Base-by-base conservation (phyloP, 2,329 filamentous ascomycete species). In the Exophiala aquamarina region DNA sequence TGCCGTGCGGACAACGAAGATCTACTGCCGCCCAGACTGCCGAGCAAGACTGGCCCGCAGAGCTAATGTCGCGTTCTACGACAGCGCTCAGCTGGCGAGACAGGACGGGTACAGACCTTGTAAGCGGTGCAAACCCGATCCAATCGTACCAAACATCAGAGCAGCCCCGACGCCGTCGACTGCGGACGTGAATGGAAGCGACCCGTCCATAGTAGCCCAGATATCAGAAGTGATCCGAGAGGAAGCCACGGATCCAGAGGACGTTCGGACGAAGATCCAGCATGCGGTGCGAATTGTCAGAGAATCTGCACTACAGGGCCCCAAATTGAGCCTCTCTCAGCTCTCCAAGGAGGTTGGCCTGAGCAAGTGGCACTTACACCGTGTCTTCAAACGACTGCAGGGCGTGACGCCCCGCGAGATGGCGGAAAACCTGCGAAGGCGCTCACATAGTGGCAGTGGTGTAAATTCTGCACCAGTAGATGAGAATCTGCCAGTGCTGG, bases 11-110 rank as follows among this genome's bases (percentile, higher is more conserved):
- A 76, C 76, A 1, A 82, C 78, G 3, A 70, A 67, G 35, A 78
- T 80, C 41, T 81, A 77, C 61, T 82, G 78, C 57, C 71, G 77
- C 1, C 76, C 77, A 2, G 76, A 70, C 2, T 82, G 78, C 46
- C 68, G 73, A 1, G 74, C 77, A 3, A 75, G 81, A n/a, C 73
- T 87, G 11, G 75, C 78, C 2, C 69, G 73, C 2, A 70, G 78
- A n/a, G 72, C 78, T 9, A 76, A 78, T 15, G 70, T 87, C 23
- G 64, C 68, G 23, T 82, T 80, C 62, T 78, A 71, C 62, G 69
- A 74, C 39, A 73, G 69, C 1, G 61, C 71, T 1, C 53, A 61
- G 2, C 66, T 75, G 47, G 79, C 78, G 8, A 70, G 72, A 54
- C 60, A 63, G 9, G 71, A 69, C 13, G 78, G 78, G 1, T 81